phyloP scores from a whole-genome alignment of 139 green algal species.

The Chlamydomonas sphaeroides region DNA sequence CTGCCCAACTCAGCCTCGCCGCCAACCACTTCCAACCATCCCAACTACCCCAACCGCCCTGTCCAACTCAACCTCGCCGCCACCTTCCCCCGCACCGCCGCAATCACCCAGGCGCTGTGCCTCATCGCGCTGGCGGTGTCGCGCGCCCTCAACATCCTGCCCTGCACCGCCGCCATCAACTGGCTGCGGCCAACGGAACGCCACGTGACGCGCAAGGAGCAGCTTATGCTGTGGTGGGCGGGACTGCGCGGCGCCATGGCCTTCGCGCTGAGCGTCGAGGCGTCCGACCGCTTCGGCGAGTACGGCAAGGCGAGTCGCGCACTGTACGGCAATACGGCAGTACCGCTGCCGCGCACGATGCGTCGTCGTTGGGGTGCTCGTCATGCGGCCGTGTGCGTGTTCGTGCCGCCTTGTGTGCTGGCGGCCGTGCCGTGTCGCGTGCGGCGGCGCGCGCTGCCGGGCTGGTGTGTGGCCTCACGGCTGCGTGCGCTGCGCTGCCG shows the following conservation, averaged over 20 bases:
- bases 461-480: too few species aligned
- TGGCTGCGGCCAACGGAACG: conserved; percentile 40
- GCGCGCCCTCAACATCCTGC: conserved; percentile 62
- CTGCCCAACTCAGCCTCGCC: too few species aligned
- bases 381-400: too few species aligned
- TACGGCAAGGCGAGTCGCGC: conserved; percentile 47
- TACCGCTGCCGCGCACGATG: too few species aligned
- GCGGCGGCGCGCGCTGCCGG: too few species aligned
- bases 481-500: too few species aligned
- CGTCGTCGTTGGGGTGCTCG: too few species aligned
- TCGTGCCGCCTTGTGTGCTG: too few species aligned
- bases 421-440: too few species aligned
- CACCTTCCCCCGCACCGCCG: neutral
- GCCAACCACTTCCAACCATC: neutral
- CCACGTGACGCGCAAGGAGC: conserved; percentile 42
- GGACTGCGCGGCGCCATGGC: conserved; percentile 71
- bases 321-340: too few species aligned
- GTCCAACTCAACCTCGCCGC: too few species aligned
- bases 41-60: neutral
- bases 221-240: conserved; percentile 73
- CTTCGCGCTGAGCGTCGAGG: conserved; percentile 69
- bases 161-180: conserved; percentile 57
- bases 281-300: conserved; percentile 47
- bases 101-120: conserved; percentile 44
- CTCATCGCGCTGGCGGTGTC: conserved; percentile 62